Evolutionary conservation across 169 alveolate species (phyloP).

Genomic region (Plasmodium chabaudi): DNA sequence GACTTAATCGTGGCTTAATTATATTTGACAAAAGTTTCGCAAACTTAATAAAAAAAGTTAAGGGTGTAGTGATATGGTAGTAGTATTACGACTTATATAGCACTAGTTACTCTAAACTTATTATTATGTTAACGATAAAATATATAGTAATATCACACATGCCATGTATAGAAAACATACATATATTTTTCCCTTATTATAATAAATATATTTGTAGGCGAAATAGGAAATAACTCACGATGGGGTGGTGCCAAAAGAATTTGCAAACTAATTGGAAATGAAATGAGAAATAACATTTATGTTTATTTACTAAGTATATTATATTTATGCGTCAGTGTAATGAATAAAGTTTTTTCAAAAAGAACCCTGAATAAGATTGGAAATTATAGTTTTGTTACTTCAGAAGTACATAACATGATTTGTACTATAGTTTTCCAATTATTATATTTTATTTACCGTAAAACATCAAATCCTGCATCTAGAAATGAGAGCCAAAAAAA

Average conservation of each 20-base stretch:
- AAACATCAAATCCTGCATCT: neutral
- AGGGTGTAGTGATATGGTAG: no score
- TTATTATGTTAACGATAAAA: no score
- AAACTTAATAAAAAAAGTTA: no score
- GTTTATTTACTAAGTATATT: constrained; percentile 8
- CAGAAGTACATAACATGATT: constrained; percentile 36
- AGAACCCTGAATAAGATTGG: constrained; percentile 58
- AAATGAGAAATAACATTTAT: constrained; percentile 11
- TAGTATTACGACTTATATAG: no score
- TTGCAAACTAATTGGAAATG: neutral
- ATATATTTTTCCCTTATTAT: neutral
- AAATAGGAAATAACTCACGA: neutral
- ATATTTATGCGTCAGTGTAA: constrained; percentile 57
- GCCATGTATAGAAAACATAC: no score
- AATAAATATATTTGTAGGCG: constrained; percentile 1
- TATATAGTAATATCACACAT: no score
- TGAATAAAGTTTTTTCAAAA: constrained; percentile 53
- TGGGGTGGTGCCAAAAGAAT: neutral
- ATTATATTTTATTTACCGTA: constrained; percentile 12
- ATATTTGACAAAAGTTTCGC: no score
- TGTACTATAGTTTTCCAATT: constrained; percentile 21
- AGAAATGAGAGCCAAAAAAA: neutral
- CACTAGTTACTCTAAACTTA: no score
- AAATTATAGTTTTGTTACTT: constrained; percentile 59
- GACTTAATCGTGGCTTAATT: no score